These are phyloP conservation scores for Fusarium concolor DNA, from an alignment of 2,329 filamentous ascomycete genomes.

Conservation along the genomic window DNA sequence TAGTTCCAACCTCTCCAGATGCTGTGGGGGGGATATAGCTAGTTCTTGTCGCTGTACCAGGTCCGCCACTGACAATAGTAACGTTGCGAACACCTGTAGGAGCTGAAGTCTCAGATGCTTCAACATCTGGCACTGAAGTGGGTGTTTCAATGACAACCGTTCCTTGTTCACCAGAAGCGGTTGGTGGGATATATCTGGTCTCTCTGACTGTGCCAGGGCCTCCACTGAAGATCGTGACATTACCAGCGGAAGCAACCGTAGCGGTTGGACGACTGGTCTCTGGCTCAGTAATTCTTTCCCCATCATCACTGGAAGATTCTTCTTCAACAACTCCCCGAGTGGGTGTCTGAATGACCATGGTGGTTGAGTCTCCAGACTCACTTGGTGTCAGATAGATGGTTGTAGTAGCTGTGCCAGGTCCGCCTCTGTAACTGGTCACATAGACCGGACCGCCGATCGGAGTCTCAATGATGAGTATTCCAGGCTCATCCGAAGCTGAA, in stretches of 20 bases:
- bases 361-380: conserved; percentile 2
- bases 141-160: conserved; percentile 14
- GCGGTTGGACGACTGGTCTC: neutral
- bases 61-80: conserved; percentile 12
- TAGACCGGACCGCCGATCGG: neutral
- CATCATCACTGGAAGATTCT: neutral
- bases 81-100: neutral
- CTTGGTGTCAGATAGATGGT: conserved; percentile 8
- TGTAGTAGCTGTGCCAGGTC: neutral
- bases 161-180: neutral
- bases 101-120: neutral
- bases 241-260: neutral
- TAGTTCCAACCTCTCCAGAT: neutral
- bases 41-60: neutral
- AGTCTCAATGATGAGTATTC: conserved; percentile 8
- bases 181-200: conserved; percentile 6
- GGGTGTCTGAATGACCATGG: conserved; percentile 23
- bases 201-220: neutral
- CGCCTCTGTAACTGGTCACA: conserved; percentile 6
- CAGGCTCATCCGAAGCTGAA: conserved; percentile 3
- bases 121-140: neutral
- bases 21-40: conserved; percentile 1
- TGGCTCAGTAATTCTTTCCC: neutral
- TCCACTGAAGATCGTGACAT: neutral
- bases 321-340: neutral